Conservation (phyloP, 805 yeast genomes). For the Ogataea chonburiensis region DNA sequence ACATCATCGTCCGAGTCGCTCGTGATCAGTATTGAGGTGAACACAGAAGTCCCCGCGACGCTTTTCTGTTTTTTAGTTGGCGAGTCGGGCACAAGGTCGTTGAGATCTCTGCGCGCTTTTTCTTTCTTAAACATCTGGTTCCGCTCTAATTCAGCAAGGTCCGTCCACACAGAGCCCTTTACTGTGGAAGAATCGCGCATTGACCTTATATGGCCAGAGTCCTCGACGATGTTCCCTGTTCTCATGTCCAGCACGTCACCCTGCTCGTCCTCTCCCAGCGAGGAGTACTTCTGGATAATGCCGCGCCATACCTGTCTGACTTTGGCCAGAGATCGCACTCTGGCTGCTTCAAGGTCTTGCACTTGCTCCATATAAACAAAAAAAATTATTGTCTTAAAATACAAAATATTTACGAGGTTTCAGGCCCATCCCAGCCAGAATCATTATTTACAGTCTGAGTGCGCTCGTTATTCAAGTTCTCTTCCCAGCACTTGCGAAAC, state of each 20-base stretch:
- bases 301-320: constrained; percentile 44
- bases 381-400: constrained; percentile 2
- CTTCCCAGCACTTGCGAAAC: constrained; percentile 44
- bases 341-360: constrained; percentile 13
- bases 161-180: constrained; percentile 39
- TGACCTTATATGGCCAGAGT: constrained; percentile 67
- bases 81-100: constrained; percentile 2
- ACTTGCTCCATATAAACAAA: constrained; percentile 15
- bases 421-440: constrained; percentile 6
- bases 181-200: constrained; percentile 29
- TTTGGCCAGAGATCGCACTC: constrained; percentile 21
- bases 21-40: constrained; percentile 18
- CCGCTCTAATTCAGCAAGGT: constrained; percentile 32
- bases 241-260: constrained; percentile 65
- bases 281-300: constrained; percentile 51
- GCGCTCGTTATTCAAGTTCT: constrained; percentile 38
- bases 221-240: constrained; percentile 62
- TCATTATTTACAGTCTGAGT: constrained; percentile 39
- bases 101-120: constrained; percentile 1
- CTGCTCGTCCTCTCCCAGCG: constrained; percentile 46
- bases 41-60: constrained; percentile 4
- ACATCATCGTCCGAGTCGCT: constrained; percentile 23
- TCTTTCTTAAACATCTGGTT: constrained; percentile 6
- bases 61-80: constrained; percentile 11
- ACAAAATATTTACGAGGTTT: not conserved